A percentile compares a stretch with the other conserved stretches of the same genome.
Evolutionary conservation across 2,329 filamentous ascomycete species (phyloP).

Genomic region (Dothideomycetes sp.): DNA sequence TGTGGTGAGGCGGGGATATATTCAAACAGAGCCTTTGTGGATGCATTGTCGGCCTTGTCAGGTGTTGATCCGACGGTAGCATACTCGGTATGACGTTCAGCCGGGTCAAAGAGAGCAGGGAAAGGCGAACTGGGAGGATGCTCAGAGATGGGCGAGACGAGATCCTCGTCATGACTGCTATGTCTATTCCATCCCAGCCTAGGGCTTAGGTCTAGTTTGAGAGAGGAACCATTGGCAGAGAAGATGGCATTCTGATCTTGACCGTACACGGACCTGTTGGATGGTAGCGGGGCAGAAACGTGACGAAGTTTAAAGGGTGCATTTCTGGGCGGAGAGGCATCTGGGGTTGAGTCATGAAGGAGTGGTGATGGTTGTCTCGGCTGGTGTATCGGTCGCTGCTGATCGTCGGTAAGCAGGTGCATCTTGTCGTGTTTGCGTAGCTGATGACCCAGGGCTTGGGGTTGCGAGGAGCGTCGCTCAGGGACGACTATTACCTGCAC

Average conservation of each 20-base stretch:
- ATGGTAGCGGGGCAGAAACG: slow-evolving; percentile 4
- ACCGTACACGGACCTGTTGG: too few relatives aligned
- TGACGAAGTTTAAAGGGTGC: slow-evolving; percentile 2
- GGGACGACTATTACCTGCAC: slow-evolving; percentile 7
- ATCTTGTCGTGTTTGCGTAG: slow-evolving; percentile 2
- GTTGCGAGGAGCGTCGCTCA: slow-evolving; percentile 7
- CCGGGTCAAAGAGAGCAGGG: not conserved
- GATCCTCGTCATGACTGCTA: not conserved
- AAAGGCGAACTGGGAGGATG: not conserved
- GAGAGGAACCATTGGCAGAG: not conserved
- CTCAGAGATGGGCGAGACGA: not conserved
- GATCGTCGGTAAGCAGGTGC: slow-evolving; percentile 3
- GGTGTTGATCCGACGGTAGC: not conserved
- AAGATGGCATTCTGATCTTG: too few relatives aligned
- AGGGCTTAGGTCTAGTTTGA: not conserved
- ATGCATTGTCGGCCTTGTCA: not conserved
- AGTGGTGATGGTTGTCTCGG: not conserved
- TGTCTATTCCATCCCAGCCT: slow-evolving; percentile 7
- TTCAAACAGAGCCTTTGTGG: not conserved
- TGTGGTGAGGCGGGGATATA: slow-evolving; percentile 2
- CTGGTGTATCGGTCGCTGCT: slow-evolving; percentile 2
- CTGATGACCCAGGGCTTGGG: not conserved
- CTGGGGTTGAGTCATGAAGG: not conserved
- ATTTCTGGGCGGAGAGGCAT: not conserved
- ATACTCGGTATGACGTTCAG: not conserved